Conservation (phyloP, 1,139 yeast species). For the Magnusiomyces tetraspermus region DNA sequence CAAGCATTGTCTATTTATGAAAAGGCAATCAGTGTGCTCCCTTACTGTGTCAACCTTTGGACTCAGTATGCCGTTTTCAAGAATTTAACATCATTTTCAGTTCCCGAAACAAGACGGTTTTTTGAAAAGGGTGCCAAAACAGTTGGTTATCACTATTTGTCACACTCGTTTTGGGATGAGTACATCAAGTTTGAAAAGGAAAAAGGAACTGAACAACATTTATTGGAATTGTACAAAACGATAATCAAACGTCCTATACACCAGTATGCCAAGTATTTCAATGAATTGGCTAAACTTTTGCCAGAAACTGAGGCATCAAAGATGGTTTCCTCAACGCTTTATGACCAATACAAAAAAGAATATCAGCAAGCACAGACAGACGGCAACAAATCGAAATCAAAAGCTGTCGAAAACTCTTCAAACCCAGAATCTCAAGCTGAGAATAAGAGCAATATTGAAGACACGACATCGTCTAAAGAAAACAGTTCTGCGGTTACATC, state of each 20-base stretch:
- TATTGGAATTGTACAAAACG: slow-evolving; percentile 18
- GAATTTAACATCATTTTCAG: slow-evolving; percentile 32
- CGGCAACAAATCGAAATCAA: no score
- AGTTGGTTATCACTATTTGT: slow-evolving; percentile 65
- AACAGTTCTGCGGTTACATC: no score
- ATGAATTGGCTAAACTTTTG: slow-evolving; percentile 24
- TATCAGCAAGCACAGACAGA: no score
- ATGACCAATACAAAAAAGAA: slow-evolving; percentile 23
- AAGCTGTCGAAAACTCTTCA: no score
- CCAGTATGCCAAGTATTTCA: slow-evolving; percentile 54
- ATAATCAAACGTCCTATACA: slow-evolving; percentile 65
- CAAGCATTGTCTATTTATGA: slow-evolving; percentile 38
- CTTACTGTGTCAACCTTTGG: slow-evolving; percentile 70
- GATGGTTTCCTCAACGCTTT: slow-evolving; percentile 21
- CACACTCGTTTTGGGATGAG: slow-evolving; percentile 67
- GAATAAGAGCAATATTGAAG: no score
- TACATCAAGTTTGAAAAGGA: slow-evolving; percentile 52
- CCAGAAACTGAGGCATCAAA: slow-evolving; percentile 22
- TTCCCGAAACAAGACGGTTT: slow-evolving; percentile 21
- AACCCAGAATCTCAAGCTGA: background rate
- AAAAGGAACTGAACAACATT: slow-evolving; percentile 22
- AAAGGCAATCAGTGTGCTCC: slow-evolving; percentile 43
- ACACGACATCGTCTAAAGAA: no score
- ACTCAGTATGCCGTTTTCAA: slow-evolving; percentile 49
- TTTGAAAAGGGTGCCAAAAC: slow-evolving; percentile 53